Conservation (phyloP, 2,329 filamentous ascomycete species). For the Proliferodiscus dingleyae region DNA sequence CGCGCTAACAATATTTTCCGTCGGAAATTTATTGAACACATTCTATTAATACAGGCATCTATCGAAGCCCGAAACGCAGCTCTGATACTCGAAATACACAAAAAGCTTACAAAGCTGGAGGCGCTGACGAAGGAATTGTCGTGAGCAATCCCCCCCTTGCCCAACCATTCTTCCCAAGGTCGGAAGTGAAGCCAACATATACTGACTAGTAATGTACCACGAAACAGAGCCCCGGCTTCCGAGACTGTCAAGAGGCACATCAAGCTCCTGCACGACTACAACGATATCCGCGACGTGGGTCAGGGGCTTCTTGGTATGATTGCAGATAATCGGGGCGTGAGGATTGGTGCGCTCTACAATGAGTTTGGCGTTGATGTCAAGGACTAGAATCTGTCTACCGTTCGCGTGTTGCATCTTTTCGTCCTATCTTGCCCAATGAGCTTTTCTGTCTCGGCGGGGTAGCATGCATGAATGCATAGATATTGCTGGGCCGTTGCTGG, state of each 20-base stretch:
- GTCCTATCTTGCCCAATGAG: too few relatives aligned
- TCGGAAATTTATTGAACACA: too few relatives aligned
- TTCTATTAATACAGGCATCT: conserved; percentile 19
- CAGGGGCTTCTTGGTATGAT: conserved; percentile 62
- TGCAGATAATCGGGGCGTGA: conserved; percentile 56
- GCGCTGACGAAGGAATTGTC: conserved; percentile 32
- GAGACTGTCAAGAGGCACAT: conserved; percentile 59
- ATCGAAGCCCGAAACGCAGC: conserved; percentile 41
- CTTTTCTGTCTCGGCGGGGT: too few relatives aligned
- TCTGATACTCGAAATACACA: conserved; percentile 34
- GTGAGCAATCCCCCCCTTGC: conserved; percentile 17
- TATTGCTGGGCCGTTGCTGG: too few relatives aligned
- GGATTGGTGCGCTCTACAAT: conserved; percentile 31
- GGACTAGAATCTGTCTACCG: conserved; percentile 18
- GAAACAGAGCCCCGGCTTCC: conserved; percentile 30
- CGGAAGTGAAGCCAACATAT: too few relatives aligned
- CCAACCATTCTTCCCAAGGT: not conserved
- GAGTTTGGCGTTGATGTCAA: conserved; percentile 31
- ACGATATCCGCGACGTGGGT: conserved; percentile 65
- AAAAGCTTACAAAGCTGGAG: conserved; percentile 32
- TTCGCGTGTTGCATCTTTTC: too few relatives aligned
- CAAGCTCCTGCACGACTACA: conserved; percentile 61
- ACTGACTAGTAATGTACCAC: not conserved
- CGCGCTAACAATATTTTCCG: too few relatives aligned
- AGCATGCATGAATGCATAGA: too few relatives aligned